Conservation (phyloP, 257 asterid genomes). For the Plantago elongata region DNA sequence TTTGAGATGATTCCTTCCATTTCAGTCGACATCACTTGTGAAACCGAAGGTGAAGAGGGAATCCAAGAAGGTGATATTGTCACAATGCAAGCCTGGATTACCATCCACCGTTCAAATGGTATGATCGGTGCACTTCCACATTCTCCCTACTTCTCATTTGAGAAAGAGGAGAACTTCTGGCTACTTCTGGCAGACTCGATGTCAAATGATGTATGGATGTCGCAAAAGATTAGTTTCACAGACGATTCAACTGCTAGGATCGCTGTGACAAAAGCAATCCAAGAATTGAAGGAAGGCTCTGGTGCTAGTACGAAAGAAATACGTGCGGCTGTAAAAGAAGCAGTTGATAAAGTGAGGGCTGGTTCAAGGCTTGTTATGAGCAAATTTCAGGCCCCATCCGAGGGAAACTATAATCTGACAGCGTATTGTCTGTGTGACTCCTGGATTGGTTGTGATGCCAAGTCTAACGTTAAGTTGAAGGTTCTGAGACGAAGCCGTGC, state of each 20-base stretch:
- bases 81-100: slow-evolving; percentile 94
- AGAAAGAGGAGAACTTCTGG: slow-evolving; percentile 94
- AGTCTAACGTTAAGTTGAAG: slow-evolving; percentile 58
- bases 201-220: slow-evolving; percentile 89
- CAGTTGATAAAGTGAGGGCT: slow-evolving; percentile 46
- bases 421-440: slow-evolving; percentile 81
- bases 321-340: slow-evolving; percentile 68
- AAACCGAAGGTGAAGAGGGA: slow-evolving; percentile 98
- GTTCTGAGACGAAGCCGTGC: slow-evolving; percentile 67
- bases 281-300: slow-evolving; percentile 81
- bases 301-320: slow-evolving; percentile 79
- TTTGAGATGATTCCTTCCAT: slow-evolving; percentile 94
- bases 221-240: slow-evolving; percentile 86
- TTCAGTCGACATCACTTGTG: slow-evolving; percentile 75
- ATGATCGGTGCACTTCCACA: slow-evolving; percentile 77
- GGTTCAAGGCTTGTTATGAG: slow-evolving; percentile 62
- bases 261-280: slow-evolving; percentile 90
- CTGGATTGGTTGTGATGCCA: slow-evolving; percentile 93
- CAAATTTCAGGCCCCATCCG: slow-evolving; percentile 84
- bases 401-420: slow-evolving; percentile 72
- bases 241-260: slow-evolving; percentile 79
- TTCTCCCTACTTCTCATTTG: slow-evolving; percentile 71
- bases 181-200: slow-evolving; percentile 73
- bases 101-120: slow-evolving; percentile 66
- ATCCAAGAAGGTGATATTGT: slow-evolving; percentile 92